Evolutionary conservation across 106 monocot species (phyloP).

Genomic region (Alisma plantagoaquatica): DNA sequence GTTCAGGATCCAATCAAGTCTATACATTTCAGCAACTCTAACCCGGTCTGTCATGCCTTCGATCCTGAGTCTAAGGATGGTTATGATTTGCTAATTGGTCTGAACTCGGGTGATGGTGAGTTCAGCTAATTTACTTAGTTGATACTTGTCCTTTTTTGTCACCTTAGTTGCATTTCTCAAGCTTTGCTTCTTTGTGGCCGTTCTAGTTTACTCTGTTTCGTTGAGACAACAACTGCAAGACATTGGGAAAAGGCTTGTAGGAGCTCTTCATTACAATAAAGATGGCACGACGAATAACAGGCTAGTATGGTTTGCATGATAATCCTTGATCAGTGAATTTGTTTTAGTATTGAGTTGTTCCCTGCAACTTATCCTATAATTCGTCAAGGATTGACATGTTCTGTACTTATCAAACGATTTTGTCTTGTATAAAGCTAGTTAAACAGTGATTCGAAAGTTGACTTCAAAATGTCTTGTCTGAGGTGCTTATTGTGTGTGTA

Average conservation of each 20-base stretch:
- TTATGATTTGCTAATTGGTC: constrained; percentile 91
- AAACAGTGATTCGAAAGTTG: too few relatives aligned
- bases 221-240: constrained; percentile 96
- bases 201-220: constrained; percentile 85
- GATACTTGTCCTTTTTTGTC: background rate
- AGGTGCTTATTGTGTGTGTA: too few relatives aligned
- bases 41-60: constrained; percentile 84
- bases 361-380: too few relatives aligned
- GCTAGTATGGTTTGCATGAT: constrained; percentile 29
- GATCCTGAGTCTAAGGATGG: constrained; percentile 88
- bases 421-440: too few relatives aligned
- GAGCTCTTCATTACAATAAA: constrained; percentile 91
- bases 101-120: constrained; percentile 88
- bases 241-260: constrained; percentile 79
- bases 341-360: too few relatives aligned
- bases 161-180: too few relatives aligned
- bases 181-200: too few relatives aligned
- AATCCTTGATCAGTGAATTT: too few relatives aligned
- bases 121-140: background rate
- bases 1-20: constrained; percentile 92
- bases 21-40: constrained; percentile 73
- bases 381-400: too few relatives aligned
- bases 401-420: too few relatives aligned
- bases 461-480: too few relatives aligned
- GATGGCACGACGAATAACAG: constrained; percentile 71